A percentile compares a stretch with the other conserved stretches of the same genome.
Evolutionary conservation across 192 early-diverging fungal genomes (phyloP).

Genomic region (Linnemannia exigua): DNA sequence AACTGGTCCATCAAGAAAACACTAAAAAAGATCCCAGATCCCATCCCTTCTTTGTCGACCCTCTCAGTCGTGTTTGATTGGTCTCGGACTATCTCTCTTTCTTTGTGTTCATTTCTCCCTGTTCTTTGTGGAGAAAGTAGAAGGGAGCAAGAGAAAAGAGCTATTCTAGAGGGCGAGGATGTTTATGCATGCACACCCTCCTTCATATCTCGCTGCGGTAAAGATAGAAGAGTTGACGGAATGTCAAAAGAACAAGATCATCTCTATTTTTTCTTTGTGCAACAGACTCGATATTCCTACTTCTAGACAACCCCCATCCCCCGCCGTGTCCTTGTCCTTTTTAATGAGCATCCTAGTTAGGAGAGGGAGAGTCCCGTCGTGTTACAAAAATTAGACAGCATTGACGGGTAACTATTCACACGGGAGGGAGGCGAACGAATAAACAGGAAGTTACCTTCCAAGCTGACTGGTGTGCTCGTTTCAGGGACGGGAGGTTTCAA

Average conservation of each 20-base stretch:
- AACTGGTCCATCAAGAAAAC: slow-evolving; percentile 3
- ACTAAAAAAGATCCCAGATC: background rate
- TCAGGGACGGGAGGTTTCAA: background rate
- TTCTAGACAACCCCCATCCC: no score
- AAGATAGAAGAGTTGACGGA: background rate
- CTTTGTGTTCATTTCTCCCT: background rate
- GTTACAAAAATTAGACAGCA: background rate
- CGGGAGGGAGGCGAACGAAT: background rate
- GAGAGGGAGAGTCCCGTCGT: no score
- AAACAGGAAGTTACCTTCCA: no score
- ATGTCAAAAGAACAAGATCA: background rate
- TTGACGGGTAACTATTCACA: background rate
- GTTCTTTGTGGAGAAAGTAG: background rate
- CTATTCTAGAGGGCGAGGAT: no score
- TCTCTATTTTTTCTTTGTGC: background rate
- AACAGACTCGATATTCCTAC: background rate
- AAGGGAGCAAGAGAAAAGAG: background rate
- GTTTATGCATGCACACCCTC: background rate
- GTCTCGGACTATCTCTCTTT: background rate
- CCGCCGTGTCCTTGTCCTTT: no score
- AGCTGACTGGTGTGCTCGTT: background rate
- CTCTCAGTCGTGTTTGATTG: background rate
- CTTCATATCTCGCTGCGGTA: background rate
- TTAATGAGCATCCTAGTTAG: no score
- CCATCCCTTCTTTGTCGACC: background rate